Base-by-base conservation (phyloP, 208 protist genomes). In the Leishmania turanica region DNA sequence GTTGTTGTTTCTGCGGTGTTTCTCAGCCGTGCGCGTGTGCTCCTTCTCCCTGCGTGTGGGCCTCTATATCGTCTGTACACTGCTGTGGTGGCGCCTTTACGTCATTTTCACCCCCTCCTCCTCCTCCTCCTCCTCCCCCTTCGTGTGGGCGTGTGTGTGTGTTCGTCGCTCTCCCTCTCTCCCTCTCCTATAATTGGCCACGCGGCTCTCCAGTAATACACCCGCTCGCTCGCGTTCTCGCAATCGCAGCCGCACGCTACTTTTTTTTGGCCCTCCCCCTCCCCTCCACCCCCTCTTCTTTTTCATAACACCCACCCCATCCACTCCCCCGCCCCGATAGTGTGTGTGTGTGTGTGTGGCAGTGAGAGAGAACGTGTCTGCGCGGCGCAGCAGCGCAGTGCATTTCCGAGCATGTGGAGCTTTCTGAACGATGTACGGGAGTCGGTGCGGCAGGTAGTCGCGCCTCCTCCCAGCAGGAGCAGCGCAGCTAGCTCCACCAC, bases 381-480 rank as follows among this genome's bases (percentile, higher is more conserved):
- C 17, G n/a, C 47, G 3, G 42, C 47, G 21, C 51, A 60, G n/a
- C 47, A 47, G n/a, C 17, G n/a, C 31, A 40, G 72, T 42, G 2
- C 27, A 15, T 34, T 37, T 47, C 27, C 0, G 17, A 9, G 17
- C 11, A 86, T 86, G 82, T 86, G 82, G 82, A 54, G 82, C 6
- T 81, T 86, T 53, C 54, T 86, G 19, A 82, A 42, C 58, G 66
- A 79, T 42, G 81, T 85, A n/a, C 81, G 81, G 19, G 81, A 80
- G 77, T 85, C 81, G 54, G 76, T 85, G 56, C 76, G 81, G 45
- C 71, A 81, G 56, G 77, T 85, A 42, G 74, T 85, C 37, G 81
- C 81, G 11, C 81, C 81, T 8, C 75, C 68, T 15, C 81, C 81
- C 1, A 45, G 9, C 8, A 34, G 21, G 40, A 40, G 8, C 42